Base-by-base conservation (phyloP, 2,329 filamentous ascomycete species). In the Aciculosporium take region DNA sequence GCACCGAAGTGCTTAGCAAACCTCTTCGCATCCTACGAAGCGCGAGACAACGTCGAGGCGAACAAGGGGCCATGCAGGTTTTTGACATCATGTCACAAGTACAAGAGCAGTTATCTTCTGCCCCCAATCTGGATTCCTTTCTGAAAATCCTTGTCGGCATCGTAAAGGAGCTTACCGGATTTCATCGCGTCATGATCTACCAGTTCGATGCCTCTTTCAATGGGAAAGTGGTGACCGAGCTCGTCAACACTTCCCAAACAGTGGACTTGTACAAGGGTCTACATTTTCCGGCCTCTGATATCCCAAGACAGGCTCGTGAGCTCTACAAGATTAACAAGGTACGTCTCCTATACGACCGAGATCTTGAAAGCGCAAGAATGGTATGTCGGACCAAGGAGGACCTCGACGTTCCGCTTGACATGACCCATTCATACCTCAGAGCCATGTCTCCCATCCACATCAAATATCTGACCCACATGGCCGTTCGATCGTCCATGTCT, bases 21-120 rank as follows among this genome's bases (percentile, higher is more conserved):
- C 86, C 85, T 4, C 63, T 94, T n/a, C 71, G 85, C 29, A 75
- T 91, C 2, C 57, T 91, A 20, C 69, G 83, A 28, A 85, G 79
- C 53, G 82, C 84, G 0, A 73, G 84, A 8, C 84, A 84, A 53
- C 69, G 80, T 38, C 76, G 77, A 49, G 84, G 83, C 5, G 84
- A 91, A 53, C 82, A 84, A 35, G 81, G 81, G 5, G 83, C 83
- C 0, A 91, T 91, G 79, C 82, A 93, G 51, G 83, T 91, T 1
- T 93, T 93, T 59, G 87, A 86, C 58, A 87, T 94, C 48, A 84
- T 94, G 74, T 85, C 83, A 1, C 87, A 94, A 56, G 81, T 94
- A 1, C 86, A 94, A 56, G 85, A 94, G 51, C 87, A 94, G 56
- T 66, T 94, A 10, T 74, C 83, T 4, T 73, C 76, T 21, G 84